Evolutionary conservation across 768 basidiomycete species (phyloP).

Genomic region (Tricholoma bakamatsutake): DNA sequence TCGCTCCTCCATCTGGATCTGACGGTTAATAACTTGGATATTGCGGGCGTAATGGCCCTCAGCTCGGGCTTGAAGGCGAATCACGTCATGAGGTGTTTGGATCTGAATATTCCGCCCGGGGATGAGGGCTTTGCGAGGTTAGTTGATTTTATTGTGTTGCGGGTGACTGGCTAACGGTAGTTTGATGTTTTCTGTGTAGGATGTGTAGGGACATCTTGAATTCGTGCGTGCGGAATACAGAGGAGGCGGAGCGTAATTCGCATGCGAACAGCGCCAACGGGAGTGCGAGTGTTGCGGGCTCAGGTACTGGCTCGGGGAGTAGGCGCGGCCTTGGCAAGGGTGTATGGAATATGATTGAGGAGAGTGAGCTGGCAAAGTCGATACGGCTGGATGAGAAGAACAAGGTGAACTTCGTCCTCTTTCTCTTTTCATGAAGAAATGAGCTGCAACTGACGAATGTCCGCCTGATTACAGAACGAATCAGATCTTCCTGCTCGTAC

Average conservation of each 20-base stretch:
- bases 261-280: conserved; percentile 22
- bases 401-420: conserved; percentile 29
- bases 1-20: conserved; percentile 89
- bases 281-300: background rate
- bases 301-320: conserved; percentile 15
- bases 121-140: conserved; percentile 75
- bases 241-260: conserved; percentile 59
- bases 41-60: conserved; percentile 92
- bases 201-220: conserved; percentile 88
- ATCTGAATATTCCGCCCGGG: conserved; percentile 85
- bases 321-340: conserved; percentile 60
- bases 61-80: conserved; percentile 82
- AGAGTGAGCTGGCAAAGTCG: conserved; percentile 72
- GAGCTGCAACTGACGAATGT: conserved; percentile 1
- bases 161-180: background rate
- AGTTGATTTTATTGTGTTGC: conserved; percentile 13
- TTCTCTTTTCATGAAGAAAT: background rate
- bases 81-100: conserved; percentile 83
- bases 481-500: conserved; percentile 44
- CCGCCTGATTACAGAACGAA: conserved; percentile 31
- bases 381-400: conserved; percentile 55
- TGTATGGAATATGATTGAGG: conserved; percentile 82
- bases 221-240: conserved; percentile 89
- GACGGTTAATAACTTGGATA: conserved; percentile 75
- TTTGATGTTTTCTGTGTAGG: conserved; percentile 23